Base-by-base conservation (phyloP, 805 yeast species). In the Dipodascus albidus region DNA sequence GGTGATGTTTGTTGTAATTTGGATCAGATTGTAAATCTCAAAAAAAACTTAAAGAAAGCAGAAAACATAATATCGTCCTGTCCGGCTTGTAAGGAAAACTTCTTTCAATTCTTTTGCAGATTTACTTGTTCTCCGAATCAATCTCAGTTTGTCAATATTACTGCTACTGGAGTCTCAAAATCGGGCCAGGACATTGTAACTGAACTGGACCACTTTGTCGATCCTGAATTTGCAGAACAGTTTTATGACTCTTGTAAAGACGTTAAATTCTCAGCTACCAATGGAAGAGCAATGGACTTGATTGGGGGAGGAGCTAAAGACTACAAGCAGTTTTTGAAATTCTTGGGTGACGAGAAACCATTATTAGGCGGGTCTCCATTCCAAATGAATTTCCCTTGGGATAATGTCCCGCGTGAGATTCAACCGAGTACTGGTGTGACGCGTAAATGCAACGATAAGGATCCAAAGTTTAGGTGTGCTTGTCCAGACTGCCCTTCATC, bases 221-320 rank as follows among this genome's bases (percentile, higher is more conserved):
- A 78, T 54, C 73, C 78, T 0, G 61, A 61, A 1, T 79, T 80
- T 72, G 96, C 96, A 0, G 61, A 73, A 0, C 71, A 62, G 1
- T 80, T 91, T 61, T 91, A 72, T 64, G 85, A 89, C 54, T 87
- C 96, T 1, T 91, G 99, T 70, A 85, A 85, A 60, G 81, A 83
- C 57, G 84, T 91, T 65, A 89, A 91, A 69, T 90, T 93, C 66
- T 81, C 91, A 2, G 96, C 96, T 4, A 89, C 97, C 1, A 91
- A 90, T 67, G 96, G 97, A 1, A 87, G 78, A 62, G 98, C 96
- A 8, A 89, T 91, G 97, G 98, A 91, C 64, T 74, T 91, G 44
- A 83, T 91, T 47, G 99, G 99, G 4, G 99, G 99, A n/a, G 98
- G 98, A 1, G 97, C 98, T 1, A 76, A 74, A 53, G 79, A 82